These are phyloP conservation scores for Rhizopogon rudus DNA, from an alignment of 768 basidiomycete species.

Conservation along the genomic window DNA sequence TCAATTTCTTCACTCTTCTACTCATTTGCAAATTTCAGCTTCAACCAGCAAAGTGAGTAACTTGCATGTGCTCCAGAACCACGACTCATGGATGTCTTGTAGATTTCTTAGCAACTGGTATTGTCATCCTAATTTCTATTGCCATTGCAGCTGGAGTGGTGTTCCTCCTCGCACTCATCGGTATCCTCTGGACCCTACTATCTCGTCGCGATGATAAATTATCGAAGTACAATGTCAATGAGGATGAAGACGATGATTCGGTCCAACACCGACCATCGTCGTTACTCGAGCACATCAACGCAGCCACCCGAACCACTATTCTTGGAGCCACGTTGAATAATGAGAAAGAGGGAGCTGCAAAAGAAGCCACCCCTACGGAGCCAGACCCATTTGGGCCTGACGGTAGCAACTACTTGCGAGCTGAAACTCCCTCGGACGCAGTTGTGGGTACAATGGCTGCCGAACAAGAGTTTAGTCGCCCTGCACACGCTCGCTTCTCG, in stretches of 20 bases:
- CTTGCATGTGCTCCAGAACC: constrained; percentile 1
- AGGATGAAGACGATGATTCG: constrained; percentile 73
- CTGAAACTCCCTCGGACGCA: constrained; percentile 78
- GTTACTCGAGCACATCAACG: constrained; percentile 86
- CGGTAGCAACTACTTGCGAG: constrained; percentile 70
- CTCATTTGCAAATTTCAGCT: constrained; percentile 75
- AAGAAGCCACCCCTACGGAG: constrained; percentile 30
- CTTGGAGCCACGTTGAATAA: constrained; percentile 44
- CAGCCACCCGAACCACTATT: constrained; percentile 81
- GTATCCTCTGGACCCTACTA: constrained; percentile 87
- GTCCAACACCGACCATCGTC: constrained; percentile 80
- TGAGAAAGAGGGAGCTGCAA: constrained; percentile 50
- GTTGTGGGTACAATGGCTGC: constrained; percentile 53
- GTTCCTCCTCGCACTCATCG: constrained; percentile 79
- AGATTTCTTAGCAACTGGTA: constrained; percentile 88
- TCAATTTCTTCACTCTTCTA: constrained; percentile 76
- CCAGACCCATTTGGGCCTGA: constrained; percentile 68
- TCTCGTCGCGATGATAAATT: constrained; percentile 73
- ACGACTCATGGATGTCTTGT: constrained; percentile 7
- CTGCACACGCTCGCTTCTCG: constrained; percentile 77
- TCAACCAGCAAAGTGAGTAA: constrained; percentile 60
- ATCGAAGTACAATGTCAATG: constrained; percentile 55
- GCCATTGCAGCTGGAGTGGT: constrained; percentile 94
- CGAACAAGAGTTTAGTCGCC: constrained; percentile 63
- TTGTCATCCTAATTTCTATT: constrained; percentile 96